These are phyloP conservation scores for Chlamydomonas schloesseri DNA, from an alignment of 139 green algal genomes.

Conservation along the genomic window DNA sequence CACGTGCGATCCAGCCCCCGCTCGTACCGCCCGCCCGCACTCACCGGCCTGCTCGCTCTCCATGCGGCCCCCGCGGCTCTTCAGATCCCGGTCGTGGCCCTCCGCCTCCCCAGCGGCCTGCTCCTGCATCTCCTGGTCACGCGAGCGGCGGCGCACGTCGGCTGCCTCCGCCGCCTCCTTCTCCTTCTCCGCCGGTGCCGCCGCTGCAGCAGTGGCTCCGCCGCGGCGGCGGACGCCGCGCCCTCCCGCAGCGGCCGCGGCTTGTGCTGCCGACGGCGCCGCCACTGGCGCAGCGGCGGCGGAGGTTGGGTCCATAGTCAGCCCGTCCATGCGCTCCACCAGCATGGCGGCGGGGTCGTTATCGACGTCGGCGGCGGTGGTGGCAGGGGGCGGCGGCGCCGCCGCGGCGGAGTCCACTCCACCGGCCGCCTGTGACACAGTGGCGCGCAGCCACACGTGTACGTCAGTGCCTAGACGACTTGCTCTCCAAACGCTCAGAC, in stretches of 20 bases:
- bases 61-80: slow-evolving; percentile 7
- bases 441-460: no score
- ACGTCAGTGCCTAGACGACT: no score
- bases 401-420: neutral
- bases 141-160: neutral
- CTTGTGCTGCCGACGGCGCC: neutral
- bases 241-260: no score
- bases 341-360: neutral
- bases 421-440: no score
- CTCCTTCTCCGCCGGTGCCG: neutral
- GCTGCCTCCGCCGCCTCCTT: neutral
- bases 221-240: no score
- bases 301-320: neutral
- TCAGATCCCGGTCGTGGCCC: neutral
- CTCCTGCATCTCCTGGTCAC: neutral
- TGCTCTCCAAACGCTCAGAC: no score
- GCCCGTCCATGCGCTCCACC: neutral
- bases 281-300: neutral
- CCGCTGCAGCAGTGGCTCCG: no score
- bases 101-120: neutral
- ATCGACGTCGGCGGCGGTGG: neutral
- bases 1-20: no score
- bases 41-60: neutral
- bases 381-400: no score
- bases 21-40: no score